Percentiles rank a stretch among this genome's conserved stretches.
phyloP scores from a whole-genome alignment of 2,329 filamentous ascomycete species.

The Hymenoscyphus fraxineus region DNA sequence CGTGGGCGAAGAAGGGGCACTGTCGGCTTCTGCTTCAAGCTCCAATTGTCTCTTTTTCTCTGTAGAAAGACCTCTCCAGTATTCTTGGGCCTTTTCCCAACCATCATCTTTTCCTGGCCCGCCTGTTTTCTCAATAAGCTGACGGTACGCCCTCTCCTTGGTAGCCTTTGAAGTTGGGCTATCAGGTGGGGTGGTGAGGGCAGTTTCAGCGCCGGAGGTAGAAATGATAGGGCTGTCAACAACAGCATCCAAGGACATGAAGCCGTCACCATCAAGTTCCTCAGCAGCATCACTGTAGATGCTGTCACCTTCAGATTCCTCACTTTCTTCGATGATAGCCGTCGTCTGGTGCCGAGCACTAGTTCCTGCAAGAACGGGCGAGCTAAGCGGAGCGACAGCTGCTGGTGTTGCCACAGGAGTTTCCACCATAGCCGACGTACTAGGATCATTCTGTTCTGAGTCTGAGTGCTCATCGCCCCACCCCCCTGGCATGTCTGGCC shows the following conservation, averaged over 20 bases:
- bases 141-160: conserved; percentile 27
- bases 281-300: conserved; percentile 77
- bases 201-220: conserved; percentile 21
- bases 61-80: conserved; percentile 63
- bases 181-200: conserved; percentile 27
- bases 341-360: conserved; percentile 38
- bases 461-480: conserved; percentile 53
- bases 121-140: conserved; percentile 21
- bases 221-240: conserved; percentile 52
- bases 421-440: conserved; percentile 23
- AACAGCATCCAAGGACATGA: conserved; percentile 69
- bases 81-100: conserved; percentile 66
- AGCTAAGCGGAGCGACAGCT: conserved; percentile 4
- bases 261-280: conserved; percentile 63
- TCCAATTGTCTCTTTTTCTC: conserved; percentile 59
- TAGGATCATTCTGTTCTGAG: conserved; percentile 16
- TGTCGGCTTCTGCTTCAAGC: conserved; percentile 45
- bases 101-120: conserved; percentile 27
- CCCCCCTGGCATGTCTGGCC: conserved; percentile 48
- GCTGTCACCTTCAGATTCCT: conserved; percentile 50
- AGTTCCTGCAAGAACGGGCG: conserved; percentile 17
- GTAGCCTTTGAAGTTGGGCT: conserved; percentile 27
- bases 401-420: conserved; percentile 24
- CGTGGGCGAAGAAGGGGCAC: conserved; percentile 30
- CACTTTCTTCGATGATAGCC: conserved; percentile 29